phyloP scores from a whole-genome alignment of 129 eudicot species.

The Lactuca sativa region DNA sequence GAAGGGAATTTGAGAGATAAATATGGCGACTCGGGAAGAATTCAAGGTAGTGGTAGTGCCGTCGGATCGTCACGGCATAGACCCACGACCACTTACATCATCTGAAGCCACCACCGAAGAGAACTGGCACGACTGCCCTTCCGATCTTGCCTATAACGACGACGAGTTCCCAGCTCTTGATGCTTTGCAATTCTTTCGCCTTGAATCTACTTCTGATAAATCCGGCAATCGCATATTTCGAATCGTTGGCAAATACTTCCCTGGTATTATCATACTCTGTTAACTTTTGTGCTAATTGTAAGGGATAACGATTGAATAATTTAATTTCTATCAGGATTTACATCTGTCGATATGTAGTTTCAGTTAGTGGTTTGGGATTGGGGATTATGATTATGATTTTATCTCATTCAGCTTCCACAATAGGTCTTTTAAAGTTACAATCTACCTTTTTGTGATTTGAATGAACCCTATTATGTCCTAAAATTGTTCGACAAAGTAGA shows the following conservation, averaged over 20 bases:
- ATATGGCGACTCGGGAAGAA: slow-evolving; percentile 41
- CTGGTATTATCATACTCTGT: slow-evolving; percentile 46
- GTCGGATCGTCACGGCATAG: slow-evolving; percentile 70
- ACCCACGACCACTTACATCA: slow-evolving; percentile 61
- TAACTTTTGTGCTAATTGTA: neutral
- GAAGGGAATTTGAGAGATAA: neutral
- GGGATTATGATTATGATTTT: neutral
- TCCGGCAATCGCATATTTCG: slow-evolving; percentile 81
- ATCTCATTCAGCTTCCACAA: neutral
- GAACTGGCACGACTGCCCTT: slow-evolving; percentile 77
- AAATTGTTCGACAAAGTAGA: neutral
- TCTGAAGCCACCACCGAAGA: slow-evolving; percentile 34
- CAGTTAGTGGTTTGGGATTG: neutral
- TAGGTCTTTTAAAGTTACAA: neutral
- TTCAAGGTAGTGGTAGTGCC: slow-evolving; percentile 86
- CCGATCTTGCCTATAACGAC: slow-evolving; percentile 47
- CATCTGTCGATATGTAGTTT: neutral
- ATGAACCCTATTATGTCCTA: neutral
- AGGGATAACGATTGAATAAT: neutral
- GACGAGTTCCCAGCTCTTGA: slow-evolving; percentile 83
- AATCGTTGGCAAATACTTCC: slow-evolving; percentile 83
- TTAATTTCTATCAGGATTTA: neutral
- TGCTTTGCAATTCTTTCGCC: slow-evolving; percentile 65
- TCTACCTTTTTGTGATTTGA: neutral
- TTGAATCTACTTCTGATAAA: slow-evolving; percentile 59